Evolutionary conservation across 148 eudicot genomes (phyloP).

Genomic region (Rhododendron williamsianum): DNA sequence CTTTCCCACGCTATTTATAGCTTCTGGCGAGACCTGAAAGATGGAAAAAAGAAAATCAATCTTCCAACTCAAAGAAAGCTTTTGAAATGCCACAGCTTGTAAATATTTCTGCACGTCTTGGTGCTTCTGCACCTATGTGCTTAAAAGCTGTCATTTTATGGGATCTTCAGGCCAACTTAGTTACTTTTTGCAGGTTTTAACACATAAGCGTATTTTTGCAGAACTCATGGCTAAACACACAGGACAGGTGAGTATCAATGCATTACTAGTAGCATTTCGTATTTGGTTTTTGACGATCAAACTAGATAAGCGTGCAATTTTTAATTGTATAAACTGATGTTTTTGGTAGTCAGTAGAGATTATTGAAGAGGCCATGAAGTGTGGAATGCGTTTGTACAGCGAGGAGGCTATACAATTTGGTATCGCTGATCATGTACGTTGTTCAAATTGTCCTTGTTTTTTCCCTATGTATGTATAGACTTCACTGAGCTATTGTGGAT

Average conservation of each 20-base stretch:
- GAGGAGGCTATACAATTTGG: slow-evolving; percentile 79
- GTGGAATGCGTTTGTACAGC: slow-evolving; percentile 61
- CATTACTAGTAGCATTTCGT: neutral
- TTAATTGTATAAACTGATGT: slow-evolving; percentile 18
- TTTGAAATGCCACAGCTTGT: neutral
- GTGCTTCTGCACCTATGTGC: neutral
- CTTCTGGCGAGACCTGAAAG: neutral
- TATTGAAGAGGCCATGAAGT: slow-evolving; percentile 53
- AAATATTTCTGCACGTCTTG: neutral
- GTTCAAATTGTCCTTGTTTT: neutral
- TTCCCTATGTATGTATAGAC: neutral
- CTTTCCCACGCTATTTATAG: neutral
- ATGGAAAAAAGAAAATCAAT: neutral
- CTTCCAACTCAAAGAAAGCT: neutral
- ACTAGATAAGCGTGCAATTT: neutral
- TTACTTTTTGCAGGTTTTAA: slow-evolving; percentile 51
- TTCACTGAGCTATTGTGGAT: slow-evolving; percentile 2
- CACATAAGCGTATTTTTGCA: slow-evolving; percentile 58
- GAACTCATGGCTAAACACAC: slow-evolving; percentile 77
- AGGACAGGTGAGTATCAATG: slow-evolving; percentile 62
- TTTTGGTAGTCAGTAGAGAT: slow-evolving; percentile 60
- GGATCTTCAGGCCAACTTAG: neutral
- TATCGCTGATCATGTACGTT: slow-evolving; percentile 70
- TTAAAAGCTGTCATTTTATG: neutral
- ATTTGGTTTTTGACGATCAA: neutral